phyloP scores from a whole-genome alignment of 1,284 basidiomycete species.

The Anthracocystis setariae region DNA sequence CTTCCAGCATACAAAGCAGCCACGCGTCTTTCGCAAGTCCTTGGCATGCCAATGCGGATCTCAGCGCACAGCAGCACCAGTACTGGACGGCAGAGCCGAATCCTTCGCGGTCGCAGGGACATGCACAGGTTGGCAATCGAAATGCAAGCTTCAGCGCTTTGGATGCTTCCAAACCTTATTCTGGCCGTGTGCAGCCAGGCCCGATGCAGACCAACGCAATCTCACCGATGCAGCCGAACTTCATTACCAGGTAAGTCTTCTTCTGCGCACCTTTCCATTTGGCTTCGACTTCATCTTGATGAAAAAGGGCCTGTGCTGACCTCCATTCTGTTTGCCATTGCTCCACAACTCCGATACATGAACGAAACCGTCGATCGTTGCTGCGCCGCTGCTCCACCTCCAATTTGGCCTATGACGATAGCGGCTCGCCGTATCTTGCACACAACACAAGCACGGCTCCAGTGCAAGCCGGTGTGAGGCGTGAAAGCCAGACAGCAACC shows the following conservation, averaged over 20 bases:
- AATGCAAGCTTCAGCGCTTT: conserved; percentile 16
- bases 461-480: not conserved
- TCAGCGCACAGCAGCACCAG: conserved; percentile 6
- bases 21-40: not conserved
- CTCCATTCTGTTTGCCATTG: no score
- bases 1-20: not conserved
- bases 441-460: not conserved
- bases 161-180: conserved; percentile 23
- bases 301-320: not conserved
- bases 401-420: not conserved
- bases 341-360: no score
- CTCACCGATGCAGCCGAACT: conserved; percentile 8
- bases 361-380: no score
- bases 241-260: conserved; percentile 18
- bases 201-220: not conserved
- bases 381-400: conserved; percentile 4
- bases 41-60: conserved; percentile 2
- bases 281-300: not conserved
- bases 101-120: not conserved
- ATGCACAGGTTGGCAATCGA: not conserved
- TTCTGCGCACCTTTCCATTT: not conserved
- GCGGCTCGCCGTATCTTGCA: conserved; percentile 12
- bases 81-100: conserved; percentile 9
- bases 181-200: conserved; percentile 17
- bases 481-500: not conserved